A percentile compares a stretch with the other conserved stretches of the same genome.
Evolutionary conservation across 2,329 filamentous ascomycete genomes (phyloP).

Genomic region (Bipolaris oryzae): DNA sequence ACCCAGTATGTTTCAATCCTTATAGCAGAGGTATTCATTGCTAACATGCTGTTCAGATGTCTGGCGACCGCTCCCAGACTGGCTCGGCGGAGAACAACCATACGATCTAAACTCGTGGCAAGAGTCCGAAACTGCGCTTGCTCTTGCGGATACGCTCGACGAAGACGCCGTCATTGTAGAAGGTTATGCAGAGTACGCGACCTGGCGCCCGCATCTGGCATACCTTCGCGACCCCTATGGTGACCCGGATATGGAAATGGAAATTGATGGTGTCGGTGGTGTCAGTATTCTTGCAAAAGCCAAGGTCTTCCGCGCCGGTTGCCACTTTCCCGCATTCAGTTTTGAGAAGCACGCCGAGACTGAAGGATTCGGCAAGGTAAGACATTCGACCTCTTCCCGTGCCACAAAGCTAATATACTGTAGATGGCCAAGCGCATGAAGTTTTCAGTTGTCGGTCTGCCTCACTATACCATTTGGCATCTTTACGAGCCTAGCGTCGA

Average conservation of each 20-base stretch:
- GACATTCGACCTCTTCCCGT: constrained; percentile 17
- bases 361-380: constrained; percentile 96
- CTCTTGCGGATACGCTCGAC: constrained; percentile 90
- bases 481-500: constrained; percentile 98
- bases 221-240: constrained; percentile 97
- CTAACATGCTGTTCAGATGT: constrained; percentile 63
- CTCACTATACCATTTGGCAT: constrained; percentile 99
- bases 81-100: constrained; percentile 97
- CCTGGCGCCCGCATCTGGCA: constrained; percentile 94
- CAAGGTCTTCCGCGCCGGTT: constrained; percentile 89
- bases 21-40: background rate
- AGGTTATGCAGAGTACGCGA: constrained; percentile 97
- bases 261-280: constrained; percentile 95
- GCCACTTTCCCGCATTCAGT: constrained; percentile 97
- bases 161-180: constrained; percentile 99
- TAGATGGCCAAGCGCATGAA: constrained; percentile 98
- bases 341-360: constrained; percentile 99
- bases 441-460: constrained; percentile 91
- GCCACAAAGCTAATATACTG: constrained; percentile 31
- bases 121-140: constrained; percentile 94
- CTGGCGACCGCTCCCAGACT: constrained; percentile 97
- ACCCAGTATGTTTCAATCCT: constrained; percentile 68
- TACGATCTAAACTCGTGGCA: constrained; percentile 99
- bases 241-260: constrained; percentile 99
- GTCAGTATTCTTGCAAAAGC: constrained; percentile 98